Evolutionary conservation across 768 basidiomycete genomes (phyloP), one percentile per base, ranked within the genome.

Genomic region (Fistulinella prunicolor): DNA sequence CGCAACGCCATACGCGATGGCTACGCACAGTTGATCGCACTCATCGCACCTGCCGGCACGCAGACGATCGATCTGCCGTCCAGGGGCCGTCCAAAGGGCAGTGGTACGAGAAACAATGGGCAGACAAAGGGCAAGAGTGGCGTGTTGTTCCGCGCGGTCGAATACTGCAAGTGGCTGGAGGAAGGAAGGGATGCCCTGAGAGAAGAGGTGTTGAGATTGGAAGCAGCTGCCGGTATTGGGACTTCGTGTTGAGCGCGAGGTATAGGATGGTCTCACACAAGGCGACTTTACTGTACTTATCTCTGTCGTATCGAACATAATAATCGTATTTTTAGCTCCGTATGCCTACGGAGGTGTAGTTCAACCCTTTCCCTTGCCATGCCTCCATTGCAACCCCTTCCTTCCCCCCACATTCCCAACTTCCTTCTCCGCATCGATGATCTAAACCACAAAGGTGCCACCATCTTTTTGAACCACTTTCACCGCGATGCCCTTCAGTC

Each of bases 1-100:
- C 82, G 93, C 9, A 94, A 94, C 60, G 88, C 89, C 42, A 95
- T 95, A 56, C 83, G 89, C 35, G 85, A 89, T 53, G 91, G 91
- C 34, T 95, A 94, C 67, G 83, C 89, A 1, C 89, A 92, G 62
- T 71, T 95, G 35, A 92, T 91, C 26, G 70, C 83, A 0, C 72
- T 95, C 20, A 82, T 94, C 45, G 82, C 89, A 0, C 87, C 89
- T n/a, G 84, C 82, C 5, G 89, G 87, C 5, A 74, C 82, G 2
- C 80, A 85, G 42, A 75, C 78, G 0, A 80, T 87, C 32, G 82
- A 80, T 32, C 80, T 86, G 80, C 89, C 86, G 16, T 84, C 83
- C 7, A 75, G 89, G 41, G 89, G 89, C 2, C 71, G 89, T 22
- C 89, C 89, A 32, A 91, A 90, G 65, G 88, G 86, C 28, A 87